These are phyloP conservation scores for Aspergillus sclerotiicarbonarius DNA, from an alignment of 495 filamentous ascomycete species.

Conservation along the genomic window DNA sequence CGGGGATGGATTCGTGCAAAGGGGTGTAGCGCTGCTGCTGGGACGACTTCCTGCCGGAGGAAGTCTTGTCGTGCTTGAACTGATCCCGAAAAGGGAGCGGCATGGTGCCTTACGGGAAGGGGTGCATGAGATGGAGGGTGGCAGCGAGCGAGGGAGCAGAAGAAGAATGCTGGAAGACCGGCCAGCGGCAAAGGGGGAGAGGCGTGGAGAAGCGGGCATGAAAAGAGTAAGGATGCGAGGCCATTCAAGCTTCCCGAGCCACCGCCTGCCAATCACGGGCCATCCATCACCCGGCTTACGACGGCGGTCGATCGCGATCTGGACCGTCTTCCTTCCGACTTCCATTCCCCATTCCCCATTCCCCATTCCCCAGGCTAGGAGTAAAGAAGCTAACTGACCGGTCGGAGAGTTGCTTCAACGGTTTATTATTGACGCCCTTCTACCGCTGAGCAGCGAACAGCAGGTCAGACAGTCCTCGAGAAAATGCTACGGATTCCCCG, in stretches of 20 bases:
- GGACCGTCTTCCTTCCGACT: background rate
- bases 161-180: background rate
- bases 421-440: no score
- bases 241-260: no score
- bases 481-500: no score
- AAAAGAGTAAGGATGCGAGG: background rate
- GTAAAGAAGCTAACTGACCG: no score
- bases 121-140: background rate
- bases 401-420: no score
- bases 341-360: no score
- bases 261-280: background rate
- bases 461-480: no score
- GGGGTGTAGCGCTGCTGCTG: constrained; percentile 9
- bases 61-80: background rate
- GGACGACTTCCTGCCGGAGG: background rate
- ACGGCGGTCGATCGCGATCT: background rate
- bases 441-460: no score
- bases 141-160: background rate
- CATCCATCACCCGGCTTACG: background rate
- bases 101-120: background rate
- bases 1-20: constrained; percentile 17
- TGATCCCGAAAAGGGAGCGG: constrained; percentile 1
- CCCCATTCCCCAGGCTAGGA: no score
- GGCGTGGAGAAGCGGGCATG: background rate
- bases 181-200: background rate